Percentiles rank a stretch among this genome's conserved stretches.
Conservation (phyloP, 352 stramenopile species). For the Pythium aquatile region DNA sequence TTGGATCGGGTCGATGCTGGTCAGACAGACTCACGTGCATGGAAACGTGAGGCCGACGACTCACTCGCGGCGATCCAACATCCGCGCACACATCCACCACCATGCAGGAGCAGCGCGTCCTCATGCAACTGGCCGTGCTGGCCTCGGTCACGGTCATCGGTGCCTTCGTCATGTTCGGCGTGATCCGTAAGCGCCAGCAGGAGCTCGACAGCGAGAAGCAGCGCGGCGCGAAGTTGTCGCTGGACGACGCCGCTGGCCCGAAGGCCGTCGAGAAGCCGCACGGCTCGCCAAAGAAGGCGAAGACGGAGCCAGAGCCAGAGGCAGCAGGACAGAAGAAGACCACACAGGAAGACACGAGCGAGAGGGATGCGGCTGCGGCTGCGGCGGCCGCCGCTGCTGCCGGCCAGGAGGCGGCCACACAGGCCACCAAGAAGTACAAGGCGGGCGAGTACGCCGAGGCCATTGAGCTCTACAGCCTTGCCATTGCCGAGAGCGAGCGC, state of each 20-base stretch:
- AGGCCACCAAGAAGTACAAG: constrained; percentile 82
- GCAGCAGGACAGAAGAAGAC: constrained; percentile 29
- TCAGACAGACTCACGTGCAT: constrained; percentile 9
- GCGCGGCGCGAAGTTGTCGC: constrained; percentile 23
- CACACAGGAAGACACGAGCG: constrained; percentile 6
- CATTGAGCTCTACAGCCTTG: constrained; percentile 65
- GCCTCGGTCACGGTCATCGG: constrained; percentile 73
- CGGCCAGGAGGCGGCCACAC: constrained; percentile 62
- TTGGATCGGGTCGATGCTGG: constrained; percentile 3
- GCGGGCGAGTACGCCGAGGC: constrained; percentile 60
- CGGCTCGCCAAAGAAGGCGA: constrained; percentile 30
- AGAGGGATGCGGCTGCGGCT: constrained; percentile 5
- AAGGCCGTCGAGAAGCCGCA: constrained; percentile 24
- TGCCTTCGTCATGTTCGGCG: constrained; percentile 49
- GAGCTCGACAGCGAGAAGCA: constrained; percentile 21
- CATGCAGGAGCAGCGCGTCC: constrained; percentile 36
- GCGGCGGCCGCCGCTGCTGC: constrained; percentile 27
- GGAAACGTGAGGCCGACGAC: constrained; percentile 25
- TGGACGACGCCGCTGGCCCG: constrained; percentile 22
- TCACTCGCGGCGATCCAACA: constrained; percentile 5
- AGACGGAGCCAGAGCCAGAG: constrained; percentile 26
- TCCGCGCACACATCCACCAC: not conserved
- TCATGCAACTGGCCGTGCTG: constrained; percentile 70
- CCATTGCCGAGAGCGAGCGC: constrained; percentile 62
- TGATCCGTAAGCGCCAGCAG: constrained; percentile 46